phyloP scores from a whole-genome alignment of 768 basidiomycete genomes.

The Mrakia blollopis region DNA sequence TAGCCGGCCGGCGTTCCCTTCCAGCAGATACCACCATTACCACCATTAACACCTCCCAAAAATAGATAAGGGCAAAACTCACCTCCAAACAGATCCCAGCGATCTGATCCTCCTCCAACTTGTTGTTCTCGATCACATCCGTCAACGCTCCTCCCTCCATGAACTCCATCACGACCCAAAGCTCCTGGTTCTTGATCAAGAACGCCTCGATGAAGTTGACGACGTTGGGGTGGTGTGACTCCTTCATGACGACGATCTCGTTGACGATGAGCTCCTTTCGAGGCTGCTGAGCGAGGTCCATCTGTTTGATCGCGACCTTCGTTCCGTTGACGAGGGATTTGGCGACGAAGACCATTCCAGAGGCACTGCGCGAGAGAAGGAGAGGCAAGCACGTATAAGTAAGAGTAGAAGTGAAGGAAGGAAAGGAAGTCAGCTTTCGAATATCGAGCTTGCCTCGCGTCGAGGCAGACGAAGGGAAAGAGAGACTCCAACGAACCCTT shows the following conservation, averaged over 20 bases:
- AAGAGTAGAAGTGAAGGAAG: no score
- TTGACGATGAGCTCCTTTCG: slow-evolving; percentile 97
- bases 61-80: slow-evolving; percentile 39
- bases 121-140: slow-evolving; percentile 96
- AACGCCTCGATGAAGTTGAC: slow-evolving; percentile 93
- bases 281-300: slow-evolving; percentile 91
- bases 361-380: slow-evolving; percentile 58
- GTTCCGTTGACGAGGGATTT: slow-evolving; percentile 76
- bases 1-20: neutral
- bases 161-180: slow-evolving; percentile 99
- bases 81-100: slow-evolving; percentile 88
- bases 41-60: neutral
- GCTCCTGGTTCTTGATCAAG: slow-evolving; percentile 76
- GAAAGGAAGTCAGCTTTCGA: neutral
- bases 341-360: slow-evolving; percentile 95
- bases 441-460: neutral
- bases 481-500: slow-evolving; percentile 66
- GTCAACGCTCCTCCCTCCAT: slow-evolving; percentile 98
- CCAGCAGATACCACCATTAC: no score
- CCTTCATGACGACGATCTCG: slow-evolving; percentile 98
- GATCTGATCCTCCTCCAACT: slow-evolving; percentile 90
- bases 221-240: slow-evolving; percentile 93
- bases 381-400: no score
- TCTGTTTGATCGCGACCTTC: slow-evolving; percentile 97
- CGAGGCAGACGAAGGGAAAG: neutral